Evolutionary conservation across 78 protist species (phyloP), one percentile per base, ranked within the genome.

Genomic region (Protostelium mycophagum): DNA sequence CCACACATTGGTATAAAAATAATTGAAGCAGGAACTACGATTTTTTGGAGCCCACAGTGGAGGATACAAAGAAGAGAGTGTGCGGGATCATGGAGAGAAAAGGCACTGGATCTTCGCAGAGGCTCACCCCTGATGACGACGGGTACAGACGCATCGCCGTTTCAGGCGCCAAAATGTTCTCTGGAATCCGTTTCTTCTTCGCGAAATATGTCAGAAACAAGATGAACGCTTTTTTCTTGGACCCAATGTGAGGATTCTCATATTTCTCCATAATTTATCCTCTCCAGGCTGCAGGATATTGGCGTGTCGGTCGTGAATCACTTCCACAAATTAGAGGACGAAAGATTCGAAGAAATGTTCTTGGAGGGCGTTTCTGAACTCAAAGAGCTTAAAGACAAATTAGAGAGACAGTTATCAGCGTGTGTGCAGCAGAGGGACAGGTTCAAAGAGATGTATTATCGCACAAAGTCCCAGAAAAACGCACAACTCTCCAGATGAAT

Each of bases 151-250:
- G 84, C 89, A 29, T 87, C 34, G 86, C 85, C 85, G 86, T 87
- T n/a, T 86, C 39, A 1, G 90, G 51, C 5, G 92, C 86, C 37
- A 90, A 89, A 10, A 34, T 95, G n/a, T 95, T 93, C 63, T 89
- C 94, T 36, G 96, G 97, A 1, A 94, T 95, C 38, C 38, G 97
- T 28, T 91, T 89, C 90, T 89, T 95, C 85, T 95, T 95, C 36
- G 89, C 94, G 28, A 91, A 91, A 34, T 37, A 83, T 28, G 88
- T 94, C n/a, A 38, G 97, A 38, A 89, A 88, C 92, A 95, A 95
- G 85, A 38, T 93, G n/a, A 91, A 95, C 84, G 96, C 97, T 28
- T 95, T 95, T 96, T 95, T 95, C 90, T 91, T 95, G 37, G 91
- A 87, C 35, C 97, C 97, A 83, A 88, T 95, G 38, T 95, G 73